phyloP scores from a whole-genome alignment of 495 filamentous ascomycete species.

The Penicillium salamii region DNA sequence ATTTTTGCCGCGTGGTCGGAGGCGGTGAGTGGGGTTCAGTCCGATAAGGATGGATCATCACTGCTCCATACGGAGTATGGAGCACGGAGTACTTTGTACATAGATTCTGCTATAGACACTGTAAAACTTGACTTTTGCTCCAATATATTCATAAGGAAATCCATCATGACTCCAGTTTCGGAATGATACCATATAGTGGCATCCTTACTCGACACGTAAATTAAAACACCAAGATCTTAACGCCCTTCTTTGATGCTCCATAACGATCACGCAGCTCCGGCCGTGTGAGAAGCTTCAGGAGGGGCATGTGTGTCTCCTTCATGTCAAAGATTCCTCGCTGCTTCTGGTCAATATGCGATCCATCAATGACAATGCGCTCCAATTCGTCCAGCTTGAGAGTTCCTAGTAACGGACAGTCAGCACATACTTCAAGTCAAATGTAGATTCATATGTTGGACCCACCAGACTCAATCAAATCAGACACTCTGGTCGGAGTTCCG shows the following conservation, averaged over 20 bases:
- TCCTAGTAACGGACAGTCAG: constrained; percentile 44
- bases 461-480: constrained; percentile 80
- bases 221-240: constrained; percentile 43
- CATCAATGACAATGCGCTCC: constrained; percentile 80
- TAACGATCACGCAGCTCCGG: constrained; percentile 69
- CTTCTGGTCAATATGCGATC: constrained; percentile 87
- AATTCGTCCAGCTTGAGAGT: constrained; percentile 65
- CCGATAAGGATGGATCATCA: too few relatives aligned
- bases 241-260: constrained; percentile 33
- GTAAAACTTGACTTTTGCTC: too few relatives aligned
- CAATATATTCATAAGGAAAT: too few relatives aligned
- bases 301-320: constrained; percentile 78
- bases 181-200: neutral
- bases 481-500: constrained; percentile 79
- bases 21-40: constrained; percentile 19
- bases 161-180: too few relatives aligned
- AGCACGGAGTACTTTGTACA: too few relatives aligned
- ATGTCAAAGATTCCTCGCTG: constrained; percentile 90
- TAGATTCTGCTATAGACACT: too few relatives aligned
- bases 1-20: constrained; percentile 19
- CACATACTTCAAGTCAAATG: neutral
- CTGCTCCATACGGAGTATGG: too few relatives aligned
- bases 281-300: constrained; percentile 65
- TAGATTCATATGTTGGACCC: constrained; percentile 14
- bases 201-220: neutral